These are phyloP conservation scores for Groenewaldozyma sp. DNA, from an alignment of 1,139 yeast species.

Conservation along the genomic window DNA sequence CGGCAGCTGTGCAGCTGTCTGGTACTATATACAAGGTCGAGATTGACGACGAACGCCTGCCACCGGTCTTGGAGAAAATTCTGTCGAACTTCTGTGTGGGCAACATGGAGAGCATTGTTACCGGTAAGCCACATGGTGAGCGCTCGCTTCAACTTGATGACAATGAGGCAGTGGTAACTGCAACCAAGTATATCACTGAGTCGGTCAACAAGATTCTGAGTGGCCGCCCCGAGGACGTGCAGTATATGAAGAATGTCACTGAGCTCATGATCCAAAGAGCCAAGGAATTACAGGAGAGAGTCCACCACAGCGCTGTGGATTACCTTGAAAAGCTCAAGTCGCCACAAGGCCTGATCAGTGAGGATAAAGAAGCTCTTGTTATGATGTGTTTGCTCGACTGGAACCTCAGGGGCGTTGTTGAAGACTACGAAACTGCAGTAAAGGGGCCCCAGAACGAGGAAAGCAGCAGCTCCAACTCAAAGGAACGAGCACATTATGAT, in stretches of 20 bases:
- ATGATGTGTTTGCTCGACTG: constrained; percentile 28
- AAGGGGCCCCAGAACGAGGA: not conserved
- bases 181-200: constrained; percentile 23
- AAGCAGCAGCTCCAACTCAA: too few relatives aligned
- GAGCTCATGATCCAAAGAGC: constrained; percentile 24
- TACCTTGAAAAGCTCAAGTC: constrained; percentile 19
- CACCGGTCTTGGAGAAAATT: constrained; percentile 65
- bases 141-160: constrained; percentile 14
- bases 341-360: constrained; percentile 13
- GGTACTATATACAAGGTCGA: constrained; percentile 60
- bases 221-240: constrained; percentile 15
- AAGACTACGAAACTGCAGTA: constrained; percentile 15
- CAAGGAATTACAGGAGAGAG: constrained; percentile 20
- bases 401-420: constrained; percentile 24
- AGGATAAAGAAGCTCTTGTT: constrained; percentile 23
- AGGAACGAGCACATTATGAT: too few relatives aligned
- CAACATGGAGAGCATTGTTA: constrained; percentile 50
- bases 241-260: constrained; percentile 15
- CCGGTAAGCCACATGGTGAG: constrained; percentile 23
- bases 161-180: constrained; percentile 15
- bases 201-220: constrained; percentile 24
- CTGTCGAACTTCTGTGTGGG: constrained; percentile 75
- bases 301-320: constrained; percentile 22
- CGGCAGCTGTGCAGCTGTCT: constrained; percentile 61
- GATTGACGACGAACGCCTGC: constrained; percentile 57